Evolutionary conservation across 2,329 filamentous ascomycete genomes (phyloP).

Genomic region (Cladosporium austrohemisphaericum): DNA sequence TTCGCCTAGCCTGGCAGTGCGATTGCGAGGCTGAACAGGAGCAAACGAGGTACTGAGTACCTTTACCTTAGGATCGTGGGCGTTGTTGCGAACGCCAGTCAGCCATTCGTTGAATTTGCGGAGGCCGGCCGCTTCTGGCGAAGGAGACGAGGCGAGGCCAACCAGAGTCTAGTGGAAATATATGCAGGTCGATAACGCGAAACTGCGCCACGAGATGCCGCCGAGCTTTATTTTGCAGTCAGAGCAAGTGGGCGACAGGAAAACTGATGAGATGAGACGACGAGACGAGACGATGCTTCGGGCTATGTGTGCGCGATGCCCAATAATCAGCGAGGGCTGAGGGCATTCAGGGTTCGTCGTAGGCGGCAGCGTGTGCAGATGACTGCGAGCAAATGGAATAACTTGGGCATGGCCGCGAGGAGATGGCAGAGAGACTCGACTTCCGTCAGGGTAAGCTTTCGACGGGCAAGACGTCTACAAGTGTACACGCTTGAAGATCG

Average conservation of each 20-base stretch:
- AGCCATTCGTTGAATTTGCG: too few species aligned
- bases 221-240: too few species aligned
- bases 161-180: conserved; percentile 7
- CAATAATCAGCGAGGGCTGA: neutral
- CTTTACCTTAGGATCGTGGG: neutral
- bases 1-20: neutral
- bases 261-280: neutral
- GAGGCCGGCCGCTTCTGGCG: neutral
- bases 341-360: neutral
- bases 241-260: neutral
- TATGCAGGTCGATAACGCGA: conserved; percentile 11
- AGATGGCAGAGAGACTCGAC: neutral
- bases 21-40: conserved; percentile 10
- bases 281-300: conserved; percentile 6
- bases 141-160: neutral
- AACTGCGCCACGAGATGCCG: conserved; percentile 4
- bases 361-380: conserved; percentile 1
- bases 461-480: conserved; percentile 4
- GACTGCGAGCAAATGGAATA: too few species aligned
- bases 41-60: neutral
- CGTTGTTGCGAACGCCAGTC: too few species aligned
- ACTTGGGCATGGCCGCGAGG: neutral
- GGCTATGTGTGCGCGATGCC: conserved; percentile 3
- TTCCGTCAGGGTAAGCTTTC: conserved; percentile 8
- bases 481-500: conserved; percentile 3